These are phyloP conservation scores for Xylaria sp. DNA, from an alignment of 2,329 filamentous ascomycete genomes.

Conservation along the genomic window DNA sequence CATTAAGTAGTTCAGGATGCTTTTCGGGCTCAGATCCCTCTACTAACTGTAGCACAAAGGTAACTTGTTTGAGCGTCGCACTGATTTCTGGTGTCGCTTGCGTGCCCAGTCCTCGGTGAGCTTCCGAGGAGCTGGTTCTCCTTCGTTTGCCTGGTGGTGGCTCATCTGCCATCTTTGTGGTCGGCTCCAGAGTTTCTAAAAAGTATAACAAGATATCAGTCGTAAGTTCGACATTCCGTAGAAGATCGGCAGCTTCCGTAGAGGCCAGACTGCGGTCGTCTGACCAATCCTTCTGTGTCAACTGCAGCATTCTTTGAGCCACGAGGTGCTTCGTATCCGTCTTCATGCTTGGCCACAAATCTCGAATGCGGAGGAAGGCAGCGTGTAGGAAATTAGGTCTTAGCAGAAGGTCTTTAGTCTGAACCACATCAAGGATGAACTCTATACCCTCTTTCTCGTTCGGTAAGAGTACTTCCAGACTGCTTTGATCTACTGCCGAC, in stretches of 20 bases:
- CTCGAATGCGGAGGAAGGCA: conserved; percentile 74
- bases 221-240: conserved; percentile 78
- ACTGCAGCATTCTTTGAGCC: conserved; percentile 70
- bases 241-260: conserved; percentile 74
- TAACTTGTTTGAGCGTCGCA: conserved; percentile 77
- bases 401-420: conserved; percentile 53
- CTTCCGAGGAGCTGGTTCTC: conserved; percentile 78
- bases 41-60: conserved; percentile 87
- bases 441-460: conserved; percentile 64
- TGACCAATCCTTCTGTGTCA: conserved; percentile 60
- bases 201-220: conserved; percentile 77
- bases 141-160: conserved; percentile 81
- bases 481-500: conserved; percentile 53
- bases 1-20: conserved; percentile 79
- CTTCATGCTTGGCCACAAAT: conserved; percentile 79
- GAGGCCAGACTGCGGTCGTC: conserved; percentile 55
- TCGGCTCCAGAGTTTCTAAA: conserved; percentile 76
- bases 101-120: conserved; percentile 66
- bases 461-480: conserved; percentile 63
- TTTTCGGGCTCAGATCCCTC: conserved; percentile 80
- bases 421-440: conserved; percentile 60
- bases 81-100: conserved; percentile 73
- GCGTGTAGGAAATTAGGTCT: conserved; percentile 68
- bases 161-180: conserved; percentile 76
- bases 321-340: conserved; percentile 67